Evolutionary conservation across 805 yeast species (phyloP).

Genomic region (Nakazawaea ernobii): DNA sequence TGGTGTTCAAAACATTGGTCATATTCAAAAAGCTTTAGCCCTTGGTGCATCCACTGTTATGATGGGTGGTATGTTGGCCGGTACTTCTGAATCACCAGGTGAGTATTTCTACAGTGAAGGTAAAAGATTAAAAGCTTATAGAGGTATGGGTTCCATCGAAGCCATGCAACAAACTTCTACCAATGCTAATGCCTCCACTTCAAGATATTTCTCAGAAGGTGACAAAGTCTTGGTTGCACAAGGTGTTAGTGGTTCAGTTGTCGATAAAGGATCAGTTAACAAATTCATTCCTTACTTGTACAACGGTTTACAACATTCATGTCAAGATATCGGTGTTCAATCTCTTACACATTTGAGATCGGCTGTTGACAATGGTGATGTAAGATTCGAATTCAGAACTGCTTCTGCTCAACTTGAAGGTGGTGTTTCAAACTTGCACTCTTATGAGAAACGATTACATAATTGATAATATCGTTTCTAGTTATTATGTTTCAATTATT

Average conservation of each 20-base stretch:
- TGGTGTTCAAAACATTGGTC: constrained; percentile 98
- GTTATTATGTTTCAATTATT: background rate
- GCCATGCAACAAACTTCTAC: constrained; percentile 92
- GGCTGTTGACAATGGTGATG: constrained; percentile 57
- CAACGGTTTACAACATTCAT: constrained; percentile 96
- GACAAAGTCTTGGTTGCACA: constrained; percentile 97
- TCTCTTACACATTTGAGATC: constrained; percentile 60
- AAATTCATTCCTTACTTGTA: constrained; percentile 91
- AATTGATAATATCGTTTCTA: constrained; percentile 37
- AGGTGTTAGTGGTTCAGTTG: constrained; percentile 96
- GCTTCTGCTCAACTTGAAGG: constrained; percentile 99
- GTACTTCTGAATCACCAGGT: constrained; percentile 98
- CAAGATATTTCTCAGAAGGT: constrained; percentile 95
- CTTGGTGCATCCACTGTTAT: constrained; percentile 95
- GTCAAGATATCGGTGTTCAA: constrained; percentile 92
- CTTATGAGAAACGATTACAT: constrained; percentile 96
- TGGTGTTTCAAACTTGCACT: constrained; percentile 94
- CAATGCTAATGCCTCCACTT: constrained; percentile 94
- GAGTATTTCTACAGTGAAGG: constrained; percentile 97
- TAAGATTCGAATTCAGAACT: constrained; percentile 96
- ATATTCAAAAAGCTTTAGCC: constrained; percentile 93
- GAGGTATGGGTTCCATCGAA: constrained; percentile 99
- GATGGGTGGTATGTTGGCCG: constrained; percentile 99
- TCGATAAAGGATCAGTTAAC: constrained; percentile 92
- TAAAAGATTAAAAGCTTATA: constrained; percentile 91